Evolutionary conservation across 169 alveolate species (phyloP).

Genomic region (Plasmodium gallinaceum): DNA sequence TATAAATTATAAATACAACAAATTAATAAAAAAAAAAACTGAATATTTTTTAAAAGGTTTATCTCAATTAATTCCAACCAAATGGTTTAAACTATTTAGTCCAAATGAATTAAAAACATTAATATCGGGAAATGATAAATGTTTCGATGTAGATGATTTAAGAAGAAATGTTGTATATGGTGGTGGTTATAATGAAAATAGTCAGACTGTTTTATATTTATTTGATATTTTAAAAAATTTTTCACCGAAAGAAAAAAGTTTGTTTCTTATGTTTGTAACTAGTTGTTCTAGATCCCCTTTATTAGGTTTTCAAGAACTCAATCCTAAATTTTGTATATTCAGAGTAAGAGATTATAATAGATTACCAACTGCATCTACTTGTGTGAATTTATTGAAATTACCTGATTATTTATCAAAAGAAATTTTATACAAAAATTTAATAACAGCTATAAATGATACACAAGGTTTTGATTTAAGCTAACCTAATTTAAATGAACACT

Average conservation of each 20-base stretch:
- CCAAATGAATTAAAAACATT: slow-evolving; percentile 95
- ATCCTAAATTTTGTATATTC: slow-evolving; percentile 95
- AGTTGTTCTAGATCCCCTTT: slow-evolving; percentile 97
- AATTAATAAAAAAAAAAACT: slow-evolving; percentile 88
- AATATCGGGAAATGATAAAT: slow-evolving; percentile 93
- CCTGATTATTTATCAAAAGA: slow-evolving; percentile 93
- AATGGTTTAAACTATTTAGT: slow-evolving; percentile 93
- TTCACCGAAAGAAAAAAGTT: slow-evolving; percentile 89
- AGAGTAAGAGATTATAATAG: slow-evolving; percentile 90
- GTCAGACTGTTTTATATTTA: slow-evolving; percentile 91
- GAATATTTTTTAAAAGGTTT: slow-evolving; percentile 93
- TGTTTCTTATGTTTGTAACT: slow-evolving; percentile 95
- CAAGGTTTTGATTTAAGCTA: slow-evolving; percentile 94
- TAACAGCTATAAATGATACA: slow-evolving; percentile 92
- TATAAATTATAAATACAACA: slow-evolving; percentile 92
- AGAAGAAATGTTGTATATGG: slow-evolving; percentile 90
- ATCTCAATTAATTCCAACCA: slow-evolving; percentile 90
- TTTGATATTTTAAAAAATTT: slow-evolving; percentile 93
- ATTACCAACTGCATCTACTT: slow-evolving; percentile 97
- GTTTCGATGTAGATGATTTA: slow-evolving; percentile 93
- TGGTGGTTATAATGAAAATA: slow-evolving; percentile 91
- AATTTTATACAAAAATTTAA: slow-evolving; percentile 86
- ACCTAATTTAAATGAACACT: background rate
- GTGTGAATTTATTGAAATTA: slow-evolving; percentile 95
- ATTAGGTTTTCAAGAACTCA: slow-evolving; percentile 92